phyloP scores from a whole-genome alignment of 2,329 filamentous ascomycete genomes.

The Pseudopyrenochaeta lycopersici region DNA sequence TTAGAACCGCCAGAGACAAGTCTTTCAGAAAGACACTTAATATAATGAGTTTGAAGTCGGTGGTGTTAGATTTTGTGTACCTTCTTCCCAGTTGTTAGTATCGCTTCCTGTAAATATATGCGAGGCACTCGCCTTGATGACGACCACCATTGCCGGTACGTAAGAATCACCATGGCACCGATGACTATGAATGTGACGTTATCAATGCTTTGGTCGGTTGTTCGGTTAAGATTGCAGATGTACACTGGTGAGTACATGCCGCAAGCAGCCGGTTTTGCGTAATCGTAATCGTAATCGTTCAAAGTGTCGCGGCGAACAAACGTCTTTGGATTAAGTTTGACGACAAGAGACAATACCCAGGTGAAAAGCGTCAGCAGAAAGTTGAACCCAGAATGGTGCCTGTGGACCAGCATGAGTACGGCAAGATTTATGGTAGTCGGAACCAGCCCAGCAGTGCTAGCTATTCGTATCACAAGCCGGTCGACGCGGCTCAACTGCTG shows the following conservation, averaged over 20 bases:
- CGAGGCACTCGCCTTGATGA: too few species aligned
- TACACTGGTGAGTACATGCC: neutral
- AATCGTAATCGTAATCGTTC: neutral
- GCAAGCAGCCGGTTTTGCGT: neutral
- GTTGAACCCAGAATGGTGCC: neutral
- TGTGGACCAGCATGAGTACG: neutral
- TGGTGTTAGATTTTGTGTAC: too few species aligned
- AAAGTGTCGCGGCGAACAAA: neutral
- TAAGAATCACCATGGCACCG: too few species aligned
- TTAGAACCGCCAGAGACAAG: neutral
- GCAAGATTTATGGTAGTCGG: neutral
- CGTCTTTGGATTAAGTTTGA: neutral
- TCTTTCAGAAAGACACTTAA: neutral
- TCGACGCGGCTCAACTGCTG: neutral
- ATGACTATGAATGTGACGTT: too few species aligned
- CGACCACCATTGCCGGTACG: too few species aligned
- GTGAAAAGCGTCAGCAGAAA: constrained; percentile 1
- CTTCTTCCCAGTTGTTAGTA: too few species aligned
- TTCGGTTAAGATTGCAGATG: neutral
- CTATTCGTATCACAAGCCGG: neutral
- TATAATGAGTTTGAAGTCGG: neutral
- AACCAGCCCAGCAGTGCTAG: neutral
- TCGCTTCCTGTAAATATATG: too few species aligned
- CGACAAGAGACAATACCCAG: constrained; percentile 1
- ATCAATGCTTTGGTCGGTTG: neutral